phyloP scores from a whole-genome alignment of 148 eudicot species.

The Linanthus parryae region DNA sequence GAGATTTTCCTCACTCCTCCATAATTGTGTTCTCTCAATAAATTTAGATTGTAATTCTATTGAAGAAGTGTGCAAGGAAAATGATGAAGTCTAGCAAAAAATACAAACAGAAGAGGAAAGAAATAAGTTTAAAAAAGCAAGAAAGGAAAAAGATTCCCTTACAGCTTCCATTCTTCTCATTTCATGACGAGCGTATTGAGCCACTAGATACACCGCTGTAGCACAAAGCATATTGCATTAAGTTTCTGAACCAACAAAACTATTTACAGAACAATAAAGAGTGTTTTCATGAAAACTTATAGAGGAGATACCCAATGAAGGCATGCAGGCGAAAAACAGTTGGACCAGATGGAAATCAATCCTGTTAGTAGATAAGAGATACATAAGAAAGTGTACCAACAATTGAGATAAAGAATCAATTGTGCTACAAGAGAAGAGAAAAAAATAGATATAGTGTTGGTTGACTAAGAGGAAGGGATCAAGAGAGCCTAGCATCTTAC shows the following conservation, averaged over 20 bases:
- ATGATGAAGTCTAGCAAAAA: neutral
- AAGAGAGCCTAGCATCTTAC: no score
- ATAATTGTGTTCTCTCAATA: no score
- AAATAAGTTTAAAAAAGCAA: neutral
- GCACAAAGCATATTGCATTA: constrained; percentile 21
- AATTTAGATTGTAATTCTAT: no score
- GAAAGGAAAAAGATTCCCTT: constrained; percentile 12
- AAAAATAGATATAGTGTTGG: no score
- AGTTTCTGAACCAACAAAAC: no score
- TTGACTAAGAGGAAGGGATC: no score
- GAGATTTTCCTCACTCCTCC: no score
- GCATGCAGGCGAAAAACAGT: constrained; percentile 79
- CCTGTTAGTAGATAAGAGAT: constrained; percentile 38
- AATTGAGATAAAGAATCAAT: neutral
- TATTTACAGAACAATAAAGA: no score
- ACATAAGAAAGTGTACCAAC: constrained; percentile 16
- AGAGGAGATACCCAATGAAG: constrained; percentile 65
- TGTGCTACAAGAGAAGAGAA: neutral
- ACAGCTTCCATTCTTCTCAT: constrained; percentile 86
- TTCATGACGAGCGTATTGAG: constrained; percentile 73
- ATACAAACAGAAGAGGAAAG: neutral
- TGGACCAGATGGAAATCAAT: constrained; percentile 88
- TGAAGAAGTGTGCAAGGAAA: no score
- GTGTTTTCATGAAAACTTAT: neutral
- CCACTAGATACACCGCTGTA: constrained; percentile 92